phyloP scores from a whole-genome alignment of 2,329 filamentous ascomycete genomes.

The Tolypocladium album region DNA sequence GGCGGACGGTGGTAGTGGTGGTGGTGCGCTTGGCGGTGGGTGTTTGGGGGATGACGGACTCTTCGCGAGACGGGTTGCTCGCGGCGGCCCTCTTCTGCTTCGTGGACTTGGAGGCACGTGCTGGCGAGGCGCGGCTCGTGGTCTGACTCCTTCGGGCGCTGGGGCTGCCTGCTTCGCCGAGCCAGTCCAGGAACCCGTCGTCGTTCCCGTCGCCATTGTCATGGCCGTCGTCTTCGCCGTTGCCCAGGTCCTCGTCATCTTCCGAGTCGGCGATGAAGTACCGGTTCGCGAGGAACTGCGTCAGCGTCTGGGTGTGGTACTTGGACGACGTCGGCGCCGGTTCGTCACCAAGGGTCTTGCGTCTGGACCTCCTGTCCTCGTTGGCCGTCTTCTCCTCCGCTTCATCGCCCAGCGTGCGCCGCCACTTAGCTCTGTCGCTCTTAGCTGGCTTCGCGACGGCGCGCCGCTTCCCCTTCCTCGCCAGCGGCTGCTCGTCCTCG shows the following conservation, averaged over 20 bases:
- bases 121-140: neutral
- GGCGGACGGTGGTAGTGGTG: slow-evolving; percentile 21
- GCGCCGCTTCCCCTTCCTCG: slow-evolving; percentile 12
- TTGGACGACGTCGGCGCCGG: slow-evolving; percentile 18
- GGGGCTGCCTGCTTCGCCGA: slow-evolving; percentile 16
- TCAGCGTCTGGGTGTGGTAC: slow-evolving; percentile 31
- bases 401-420: slow-evolving; percentile 17
- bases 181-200: slow-evolving; percentile 23
- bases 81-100: neutral
- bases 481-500: slow-evolving; percentile 12
- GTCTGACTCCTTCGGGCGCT: slow-evolving; percentile 10
- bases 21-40: slow-evolving; percentile 17
- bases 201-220: slow-evolving; percentile 8
- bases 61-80: slow-evolving; percentile 12
- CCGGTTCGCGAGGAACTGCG: slow-evolving; percentile 22
- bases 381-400: slow-evolving; percentile 8
- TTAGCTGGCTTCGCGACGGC: neutral
- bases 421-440: slow-evolving; percentile 9
- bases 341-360: slow-evolving; percentile 20
- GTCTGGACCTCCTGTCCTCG: slow-evolving; percentile 9
- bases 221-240: slow-evolving; percentile 20
- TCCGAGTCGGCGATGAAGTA: slow-evolving; percentile 26
- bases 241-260: slow-evolving; percentile 18
- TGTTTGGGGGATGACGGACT: slow-evolving; percentile 30
- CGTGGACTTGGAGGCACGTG: neutral